phyloP scores from a whole-genome alignment of 2,329 filamentous ascomycete genomes.

The Hymenoscyphus scutula region DNA sequence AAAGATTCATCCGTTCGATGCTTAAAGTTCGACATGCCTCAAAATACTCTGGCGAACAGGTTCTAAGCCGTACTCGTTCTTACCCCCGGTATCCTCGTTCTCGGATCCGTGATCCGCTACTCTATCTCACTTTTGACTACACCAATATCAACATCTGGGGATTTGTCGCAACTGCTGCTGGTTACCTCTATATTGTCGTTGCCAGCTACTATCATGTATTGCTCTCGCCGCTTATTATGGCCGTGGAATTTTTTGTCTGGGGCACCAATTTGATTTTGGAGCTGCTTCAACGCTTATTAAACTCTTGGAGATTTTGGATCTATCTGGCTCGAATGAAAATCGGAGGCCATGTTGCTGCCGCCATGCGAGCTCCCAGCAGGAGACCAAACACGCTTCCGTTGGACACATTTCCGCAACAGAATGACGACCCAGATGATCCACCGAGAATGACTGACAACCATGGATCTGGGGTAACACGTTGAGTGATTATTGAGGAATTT shows the following conservation, averaged over 20 bases:
- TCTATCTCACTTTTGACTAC: not conserved
- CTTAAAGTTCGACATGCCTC: not conserved
- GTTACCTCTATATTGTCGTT: not conserved
- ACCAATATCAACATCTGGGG: not conserved
- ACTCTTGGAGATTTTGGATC: not conserved
- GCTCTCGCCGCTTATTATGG: not conserved
- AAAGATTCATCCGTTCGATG: not conserved
- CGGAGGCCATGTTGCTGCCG: not conserved
- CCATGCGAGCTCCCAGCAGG: not conserved
- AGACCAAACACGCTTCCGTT: not conserved
- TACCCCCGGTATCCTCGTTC: too few species aligned
- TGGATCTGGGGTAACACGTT: not conserved
- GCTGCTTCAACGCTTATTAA: not conserved
- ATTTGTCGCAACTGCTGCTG: not conserved
- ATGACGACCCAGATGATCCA: not conserved
- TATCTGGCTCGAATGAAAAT: not conserved
- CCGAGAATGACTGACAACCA: not conserved
- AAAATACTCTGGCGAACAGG: not conserved
- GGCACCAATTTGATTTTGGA: not conserved
- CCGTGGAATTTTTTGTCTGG: not conserved
- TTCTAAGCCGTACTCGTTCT: too few species aligned
- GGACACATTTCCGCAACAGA: not conserved
- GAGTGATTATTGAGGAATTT: too few species aligned
- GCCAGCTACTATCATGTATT: not conserved
- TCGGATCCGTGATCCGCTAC: not conserved